Base-by-base conservation (phyloP, 805 yeast species). In the Metahyphopichia silvanorum region DNA sequence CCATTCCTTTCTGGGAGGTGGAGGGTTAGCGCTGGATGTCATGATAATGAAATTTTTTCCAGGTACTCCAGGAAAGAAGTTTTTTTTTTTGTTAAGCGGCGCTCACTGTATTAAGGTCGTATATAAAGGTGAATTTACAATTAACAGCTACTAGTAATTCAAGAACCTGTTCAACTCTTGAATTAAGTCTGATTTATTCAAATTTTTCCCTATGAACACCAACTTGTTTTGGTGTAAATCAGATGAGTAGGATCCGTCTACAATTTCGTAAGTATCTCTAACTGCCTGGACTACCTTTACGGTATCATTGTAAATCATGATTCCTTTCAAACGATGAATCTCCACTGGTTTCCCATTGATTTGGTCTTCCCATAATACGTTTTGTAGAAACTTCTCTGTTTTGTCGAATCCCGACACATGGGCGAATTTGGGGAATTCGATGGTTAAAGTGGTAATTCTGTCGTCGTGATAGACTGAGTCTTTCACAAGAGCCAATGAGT, bases 221-320 rank as follows among this genome's bases (percentile, higher is more conserved):
- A 86, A 42, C 55, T 82, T 85, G 37, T 82, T 77, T 19, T 54
- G 37, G 0, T 44, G 47, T 2, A 65, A 52, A 11, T 60, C 63
- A 4, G 69, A 64, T 27, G 53, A 46, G 12, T 39, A 32, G 2
- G 63, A 64, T 5, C 63, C 64, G 10, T 74, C 78, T 4, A 81
- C 69, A 3, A 86, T 66, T 41, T 93, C 98, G 57, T 87, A 93
- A 0, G 95, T 87, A 34, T 88, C 93, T 38, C 98, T 69, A 0
- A 93, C 98, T 9, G 95, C 98, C 55, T 93, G 98, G 8, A 93
- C 60, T 6, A 88, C 84, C 42, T 74, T 70, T 15, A 71, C 77
- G 7, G 47, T 53, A 4, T 54, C 44, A 2, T 51, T 54, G 19
- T 36, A 32, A 39, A 79, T 71, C 6, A 88, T 42, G 7, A 86